phyloP scores from a whole-genome alignment of 1,284 basidiomycete species.

The Cutaneotrichosporon cavernicola region DNA sequence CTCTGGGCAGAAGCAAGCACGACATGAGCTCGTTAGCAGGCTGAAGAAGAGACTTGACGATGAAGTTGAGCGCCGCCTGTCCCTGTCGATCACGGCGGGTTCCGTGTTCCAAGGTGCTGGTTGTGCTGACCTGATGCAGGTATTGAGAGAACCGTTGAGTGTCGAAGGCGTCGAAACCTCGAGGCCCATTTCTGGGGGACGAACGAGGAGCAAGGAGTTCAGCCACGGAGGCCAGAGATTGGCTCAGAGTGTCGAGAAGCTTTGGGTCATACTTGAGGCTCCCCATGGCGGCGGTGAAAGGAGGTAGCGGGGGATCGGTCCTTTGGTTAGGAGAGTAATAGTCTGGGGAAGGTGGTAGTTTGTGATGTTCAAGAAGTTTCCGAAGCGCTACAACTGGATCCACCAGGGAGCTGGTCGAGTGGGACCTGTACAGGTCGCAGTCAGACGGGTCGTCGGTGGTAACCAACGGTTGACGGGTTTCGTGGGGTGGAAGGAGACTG shows the following conservation, averaged over 20 bases:
- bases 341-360: background rate
- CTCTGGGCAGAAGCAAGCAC: conserved; percentile 17
- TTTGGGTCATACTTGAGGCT: background rate
- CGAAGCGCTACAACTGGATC: background rate
- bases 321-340: background rate
- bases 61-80: conserved; percentile 4
- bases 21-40: conserved; percentile 22
- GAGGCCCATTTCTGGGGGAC: background rate
- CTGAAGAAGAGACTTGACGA: conserved; percentile 18
- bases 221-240: background rate
- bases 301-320: background rate
- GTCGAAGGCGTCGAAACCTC: background rate
- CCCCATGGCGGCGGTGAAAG: background rate
- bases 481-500: too few relatives aligned
- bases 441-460: too few relatives aligned
- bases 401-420: background rate
- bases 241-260: background rate
- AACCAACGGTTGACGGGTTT: too few relatives aligned
- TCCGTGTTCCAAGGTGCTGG: background rate
- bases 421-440: too few relatives aligned
- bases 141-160: background rate
- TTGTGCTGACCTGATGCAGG: background rate
- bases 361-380: background rate
- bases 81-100: background rate
- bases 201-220: background rate